These are phyloP conservation scores for Triticum turgidum DNA, from an alignment of 176 grass and related monocot genomes.

Conservation along the genomic window DNA sequence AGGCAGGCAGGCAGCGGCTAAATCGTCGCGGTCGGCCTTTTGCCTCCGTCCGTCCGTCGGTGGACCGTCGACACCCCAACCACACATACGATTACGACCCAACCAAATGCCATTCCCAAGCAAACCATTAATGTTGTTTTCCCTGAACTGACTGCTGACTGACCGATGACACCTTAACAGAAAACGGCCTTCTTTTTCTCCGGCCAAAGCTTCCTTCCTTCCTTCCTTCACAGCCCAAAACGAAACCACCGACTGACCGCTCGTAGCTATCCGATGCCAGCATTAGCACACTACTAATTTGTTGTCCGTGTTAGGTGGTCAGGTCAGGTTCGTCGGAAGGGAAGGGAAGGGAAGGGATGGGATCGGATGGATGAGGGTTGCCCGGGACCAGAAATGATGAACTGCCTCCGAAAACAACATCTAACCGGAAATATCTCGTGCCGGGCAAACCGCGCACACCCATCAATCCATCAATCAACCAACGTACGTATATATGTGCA, in stretches of 20 bases:
- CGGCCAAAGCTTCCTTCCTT: neutral
- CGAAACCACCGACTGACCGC: neutral
- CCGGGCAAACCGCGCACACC: neutral
- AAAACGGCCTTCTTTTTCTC: slow-evolving; percentile 2
- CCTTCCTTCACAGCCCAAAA: neutral
- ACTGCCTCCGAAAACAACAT: slow-evolving; percentile 40
- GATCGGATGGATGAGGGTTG: slow-evolving; percentile 5
- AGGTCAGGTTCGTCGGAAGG: neutral
- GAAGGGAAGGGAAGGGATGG: neutral
- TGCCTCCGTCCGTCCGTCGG: too few relatives aligned
- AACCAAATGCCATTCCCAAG: neutral
- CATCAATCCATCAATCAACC: neutral
- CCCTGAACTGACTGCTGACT: neutral
- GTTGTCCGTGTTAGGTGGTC: neutral
- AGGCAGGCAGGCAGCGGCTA: neutral
- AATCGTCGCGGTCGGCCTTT: neutral
- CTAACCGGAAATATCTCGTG: slow-evolving; percentile 22
- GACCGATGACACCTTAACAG: neutral
- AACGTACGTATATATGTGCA: neutral
- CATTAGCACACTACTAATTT: neutral
- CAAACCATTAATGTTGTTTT: neutral
- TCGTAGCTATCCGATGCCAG: neutral
- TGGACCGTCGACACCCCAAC: neutral
- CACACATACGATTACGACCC: neutral
- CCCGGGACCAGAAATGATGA: slow-evolving; percentile 26